Conservation (phyloP, 495 filamentous ascomycete genomes). For the Aspergillus biplanus region DNA sequence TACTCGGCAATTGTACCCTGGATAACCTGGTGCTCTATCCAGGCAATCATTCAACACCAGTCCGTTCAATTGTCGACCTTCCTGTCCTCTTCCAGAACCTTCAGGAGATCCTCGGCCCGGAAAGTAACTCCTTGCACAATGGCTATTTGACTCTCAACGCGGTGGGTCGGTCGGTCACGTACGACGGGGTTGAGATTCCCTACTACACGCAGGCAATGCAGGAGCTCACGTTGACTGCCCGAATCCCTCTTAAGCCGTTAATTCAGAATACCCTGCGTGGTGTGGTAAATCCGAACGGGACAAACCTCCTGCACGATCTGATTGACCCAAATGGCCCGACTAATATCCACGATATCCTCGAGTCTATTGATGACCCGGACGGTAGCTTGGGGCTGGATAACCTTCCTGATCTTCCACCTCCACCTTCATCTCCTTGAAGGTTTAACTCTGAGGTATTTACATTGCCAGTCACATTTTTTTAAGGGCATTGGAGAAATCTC, state of each 20-base stretch:
- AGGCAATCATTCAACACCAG: conserved; percentile 58
- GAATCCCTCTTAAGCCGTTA: conserved; percentile 33
- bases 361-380: conserved; percentile 17
- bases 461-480: too few species aligned
- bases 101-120: conserved; percentile 30
- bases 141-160: conserved; percentile 40
- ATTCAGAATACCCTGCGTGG: conserved; percentile 41
- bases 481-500: too few species aligned
- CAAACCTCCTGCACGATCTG: conserved; percentile 18
- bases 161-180: conserved; percentile 35
- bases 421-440: too few species aligned
- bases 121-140: conserved; percentile 32
- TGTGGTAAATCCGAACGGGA: conserved; percentile 21
- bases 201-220: conserved; percentile 49
- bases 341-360: conserved; percentile 13
- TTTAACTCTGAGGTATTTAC: too few species aligned
- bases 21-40: conserved; percentile 60
- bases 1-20: conserved; percentile 59
- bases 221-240: conserved; percentile 36
- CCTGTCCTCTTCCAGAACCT: conserved; percentile 36
- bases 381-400: conserved; percentile 17
- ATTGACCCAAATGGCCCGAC: conserved; percentile 19
- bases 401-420: neutral
- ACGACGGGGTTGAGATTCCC: conserved; percentile 38
- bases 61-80: conserved; percentile 47